These are phyloP conservation scores for Spathaspora girioi DNA, from an alignment of 805 yeast genomes.

Conservation along the genomic window DNA sequence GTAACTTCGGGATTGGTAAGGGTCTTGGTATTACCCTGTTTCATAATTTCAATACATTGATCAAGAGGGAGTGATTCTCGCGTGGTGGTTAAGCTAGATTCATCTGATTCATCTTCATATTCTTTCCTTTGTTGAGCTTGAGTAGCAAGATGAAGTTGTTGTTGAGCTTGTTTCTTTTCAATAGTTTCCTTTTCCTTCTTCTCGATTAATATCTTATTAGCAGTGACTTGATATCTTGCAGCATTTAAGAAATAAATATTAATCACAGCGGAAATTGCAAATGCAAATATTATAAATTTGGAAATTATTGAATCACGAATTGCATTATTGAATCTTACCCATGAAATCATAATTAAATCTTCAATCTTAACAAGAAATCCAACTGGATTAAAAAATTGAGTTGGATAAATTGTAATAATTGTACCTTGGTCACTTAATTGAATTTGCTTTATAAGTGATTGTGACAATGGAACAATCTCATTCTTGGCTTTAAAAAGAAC, in stretches of 20 bases:
- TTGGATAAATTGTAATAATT: conserved; percentile 55
- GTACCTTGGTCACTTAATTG: conserved; percentile 47
- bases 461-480: conserved; percentile 25
- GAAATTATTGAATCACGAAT: conserved; percentile 79
- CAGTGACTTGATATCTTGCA: conserved; percentile 61
- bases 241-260: conserved; percentile 85
- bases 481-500: conserved; percentile 7
- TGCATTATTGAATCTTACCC: conserved; percentile 59
- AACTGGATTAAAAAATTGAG: conserved; percentile 55
- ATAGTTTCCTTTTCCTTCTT: conserved; percentile 8
- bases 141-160: conserved; percentile 1
- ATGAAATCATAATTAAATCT: conserved; percentile 49
- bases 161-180: not conserved
- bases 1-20: conserved; percentile 74
- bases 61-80: conserved; percentile 34
- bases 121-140: not conserved
- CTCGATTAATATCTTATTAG: conserved; percentile 38
- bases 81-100: conserved; percentile 18
- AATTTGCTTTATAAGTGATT: conserved; percentile 41
- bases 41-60: conserved; percentile 57
- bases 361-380: conserved; percentile 57
- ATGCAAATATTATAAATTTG: conserved; percentile 67
- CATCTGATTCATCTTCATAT: conserved; percentile 22
- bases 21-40: conserved; percentile 66
- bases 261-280: conserved; percentile 71